A percentile compares a stretch with the other conserved stretches of the same genome.
These are phyloP conservation scores for Hortiboletus campestris DNA, from an alignment of 768 basidiomycete species.

Conservation along the genomic window DNA sequence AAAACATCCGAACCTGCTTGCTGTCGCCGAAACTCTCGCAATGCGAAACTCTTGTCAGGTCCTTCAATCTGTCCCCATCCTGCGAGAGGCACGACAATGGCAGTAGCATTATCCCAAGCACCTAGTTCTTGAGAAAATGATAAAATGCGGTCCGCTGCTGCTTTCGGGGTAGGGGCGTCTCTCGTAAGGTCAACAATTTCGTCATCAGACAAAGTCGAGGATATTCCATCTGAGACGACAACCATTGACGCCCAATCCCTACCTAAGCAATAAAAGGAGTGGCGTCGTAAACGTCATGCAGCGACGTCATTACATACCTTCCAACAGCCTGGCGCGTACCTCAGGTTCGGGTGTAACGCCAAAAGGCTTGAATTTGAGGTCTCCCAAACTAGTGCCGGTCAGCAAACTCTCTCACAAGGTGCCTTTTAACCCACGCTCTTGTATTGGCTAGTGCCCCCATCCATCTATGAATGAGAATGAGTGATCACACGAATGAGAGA, in stretches of 20 bases:
- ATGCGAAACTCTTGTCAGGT: constrained; percentile 74
- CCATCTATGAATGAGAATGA: constrained; percentile 54
- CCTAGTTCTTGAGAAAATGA: constrained; percentile 85
- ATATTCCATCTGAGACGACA: constrained; percentile 91
- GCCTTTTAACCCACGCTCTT: constrained; percentile 55
- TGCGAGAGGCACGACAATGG: constrained; percentile 84
- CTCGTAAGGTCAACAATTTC: constrained; percentile 92
- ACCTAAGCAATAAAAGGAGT: constrained; percentile 44
- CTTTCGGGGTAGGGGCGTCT: constrained; percentile 63
- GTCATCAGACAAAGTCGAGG: constrained; percentile 87
- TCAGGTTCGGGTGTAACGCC: constrained; percentile 95
- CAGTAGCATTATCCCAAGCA: constrained; percentile 85
- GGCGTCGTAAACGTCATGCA: not conserved
- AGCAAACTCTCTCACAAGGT: not conserved
- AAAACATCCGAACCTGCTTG: constrained; percentile 50
- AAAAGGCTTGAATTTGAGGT: constrained; percentile 83
- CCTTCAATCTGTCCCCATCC: constrained; percentile 88
- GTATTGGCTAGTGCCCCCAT: constrained; percentile 96
- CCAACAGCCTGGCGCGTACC: constrained; percentile 68
- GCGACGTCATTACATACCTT: constrained; percentile 47
- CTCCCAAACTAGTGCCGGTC: constrained; percentile 63
- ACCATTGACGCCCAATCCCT: constrained; percentile 83
- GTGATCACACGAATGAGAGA: not conserved
- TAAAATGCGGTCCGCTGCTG: constrained; percentile 81
- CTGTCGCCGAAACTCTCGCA: constrained; percentile 75